Conservation (phyloP, 2,329 filamentous ascomycete genomes). For the Colletotrichum gigasporum region DNA sequence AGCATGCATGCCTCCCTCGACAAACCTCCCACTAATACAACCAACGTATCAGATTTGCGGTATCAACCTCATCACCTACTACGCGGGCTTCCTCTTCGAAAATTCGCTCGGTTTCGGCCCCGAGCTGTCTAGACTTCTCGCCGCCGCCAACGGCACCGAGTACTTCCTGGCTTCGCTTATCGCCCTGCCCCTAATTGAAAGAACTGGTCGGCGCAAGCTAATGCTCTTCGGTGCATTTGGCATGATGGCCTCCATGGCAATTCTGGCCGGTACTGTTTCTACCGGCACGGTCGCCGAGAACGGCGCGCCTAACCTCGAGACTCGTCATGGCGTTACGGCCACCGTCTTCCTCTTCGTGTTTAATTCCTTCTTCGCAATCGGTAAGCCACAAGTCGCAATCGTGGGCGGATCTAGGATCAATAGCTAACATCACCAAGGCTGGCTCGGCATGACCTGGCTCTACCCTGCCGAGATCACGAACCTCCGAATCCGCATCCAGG, state of each 20-base stretch:
- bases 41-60: too few relatives aligned
- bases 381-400: not conserved
- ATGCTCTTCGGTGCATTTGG: conserved; percentile 72
- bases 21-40: too few relatives aligned
- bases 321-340: conserved; percentile 40
- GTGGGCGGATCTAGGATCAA: too few relatives aligned
- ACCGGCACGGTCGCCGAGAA: conserved; percentile 41
- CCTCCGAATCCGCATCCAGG: conserved; percentile 67
- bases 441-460: conserved; percentile 70
- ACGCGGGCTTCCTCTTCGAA: conserved; percentile 44
- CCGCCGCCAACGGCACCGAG: conserved; percentile 60
- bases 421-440: conserved; percentile 41
- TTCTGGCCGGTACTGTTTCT: conserved; percentile 50
- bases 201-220: conserved; percentile 66
- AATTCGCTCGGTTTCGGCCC: conserved; percentile 55
- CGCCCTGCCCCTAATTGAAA: conserved; percentile 54
- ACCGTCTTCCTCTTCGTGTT: conserved; percentile 68
- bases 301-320: conserved; percentile 38
- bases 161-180: conserved; percentile 51
- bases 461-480: conserved; percentile 71
- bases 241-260: conserved; percentile 69
- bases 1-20: not conserved
- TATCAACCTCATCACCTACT: conserved; percentile 48
- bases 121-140: conserved; percentile 60
- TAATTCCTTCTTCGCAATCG: conserved; percentile 68